Evolutionary conservation across 805 yeast genomes (phyloP).

Genomic region (Candida nitratophila): DNA sequence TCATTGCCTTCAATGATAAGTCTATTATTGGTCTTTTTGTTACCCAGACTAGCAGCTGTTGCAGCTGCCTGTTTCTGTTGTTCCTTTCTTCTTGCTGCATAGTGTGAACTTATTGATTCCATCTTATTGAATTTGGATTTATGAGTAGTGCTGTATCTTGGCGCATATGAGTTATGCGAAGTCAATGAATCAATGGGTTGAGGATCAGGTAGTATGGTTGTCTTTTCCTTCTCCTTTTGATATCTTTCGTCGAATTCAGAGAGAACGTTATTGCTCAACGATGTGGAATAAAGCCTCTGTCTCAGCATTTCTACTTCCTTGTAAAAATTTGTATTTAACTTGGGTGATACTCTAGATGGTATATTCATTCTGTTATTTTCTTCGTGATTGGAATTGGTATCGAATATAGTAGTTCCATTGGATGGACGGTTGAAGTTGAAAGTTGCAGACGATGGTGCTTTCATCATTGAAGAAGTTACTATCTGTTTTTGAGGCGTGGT

Average conservation of each 20-base stretch:
- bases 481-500: not conserved
- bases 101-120: slow-evolving; percentile 44
- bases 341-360: not conserved
- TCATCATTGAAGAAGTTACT: not conserved
- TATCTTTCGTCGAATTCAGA: slow-evolving; percentile 37
- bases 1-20: not conserved
- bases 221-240: slow-evolving; percentile 27
- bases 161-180: slow-evolving; percentile 8
- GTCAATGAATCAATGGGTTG: slow-evolving; percentile 1
- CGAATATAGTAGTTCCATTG: not conserved
- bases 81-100: slow-evolving; percentile 30
- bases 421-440: not conserved
- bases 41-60: not conserved
- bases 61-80: not conserved
- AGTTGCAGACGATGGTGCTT: not conserved
- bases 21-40: not conserved
- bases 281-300: slow-evolving; percentile 40
- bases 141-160: slow-evolving; percentile 36
- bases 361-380: not conserved
- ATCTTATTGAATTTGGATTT: slow-evolving; percentile 39
- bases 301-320: slow-evolving; percentile 29
- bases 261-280: slow-evolving; percentile 37
- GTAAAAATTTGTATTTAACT: slow-evolving; percentile 7
- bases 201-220: slow-evolving; percentile 9
- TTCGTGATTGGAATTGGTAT: no score